These are phyloP conservation scores for Yarrowia sp. DNA, from an alignment of 805 yeast species.

Conservation along the genomic window DNA sequence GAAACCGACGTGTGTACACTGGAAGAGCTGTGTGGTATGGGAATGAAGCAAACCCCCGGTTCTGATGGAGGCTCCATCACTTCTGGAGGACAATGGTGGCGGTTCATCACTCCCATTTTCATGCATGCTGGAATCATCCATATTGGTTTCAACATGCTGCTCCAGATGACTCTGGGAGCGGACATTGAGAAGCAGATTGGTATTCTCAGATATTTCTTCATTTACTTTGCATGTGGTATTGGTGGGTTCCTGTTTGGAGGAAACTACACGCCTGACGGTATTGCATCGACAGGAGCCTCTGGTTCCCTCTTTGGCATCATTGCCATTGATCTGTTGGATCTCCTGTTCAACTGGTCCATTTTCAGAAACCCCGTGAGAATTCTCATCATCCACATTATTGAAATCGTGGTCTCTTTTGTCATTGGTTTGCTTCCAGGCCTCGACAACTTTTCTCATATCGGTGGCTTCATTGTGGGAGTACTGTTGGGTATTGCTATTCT, in stretches of 20 bases:
- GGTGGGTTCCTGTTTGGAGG: conserved; percentile 68
- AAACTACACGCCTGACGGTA: conserved; percentile 64
- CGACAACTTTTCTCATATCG: conserved; percentile 73
- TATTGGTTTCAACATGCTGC: conserved; percentile 57
- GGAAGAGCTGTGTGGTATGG: conserved; percentile 59
- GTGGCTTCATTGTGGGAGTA: conserved; percentile 67
- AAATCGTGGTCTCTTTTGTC: conserved; percentile 57
- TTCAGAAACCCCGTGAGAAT: conserved; percentile 48
- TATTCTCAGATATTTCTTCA: conserved; percentile 49
- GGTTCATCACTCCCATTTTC: conserved; percentile 67
- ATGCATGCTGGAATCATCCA: conserved; percentile 74
- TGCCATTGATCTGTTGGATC: conserved; percentile 55
- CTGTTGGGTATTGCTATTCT: conserved; percentile 50
- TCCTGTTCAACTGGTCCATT: conserved; percentile 53
- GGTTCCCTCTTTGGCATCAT: conserved; percentile 71
- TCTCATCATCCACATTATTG: conserved; percentile 50
- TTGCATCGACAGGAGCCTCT: conserved; percentile 66
- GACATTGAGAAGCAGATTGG: conserved; percentile 61
- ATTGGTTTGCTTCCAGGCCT: conserved; percentile 70
- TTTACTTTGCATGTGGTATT: conserved; percentile 62
- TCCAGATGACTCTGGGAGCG: conserved; percentile 62
- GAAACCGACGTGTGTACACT: conserved; percentile 58
- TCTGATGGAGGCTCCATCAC: conserved; percentile 40
- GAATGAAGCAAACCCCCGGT: conserved; percentile 30
- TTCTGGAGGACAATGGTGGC: conserved; percentile 57